Evolutionary conservation across 371 early-diverging fungal genomes (phyloP).

Genomic region (Zopfochytrium polystomum): DNA sequence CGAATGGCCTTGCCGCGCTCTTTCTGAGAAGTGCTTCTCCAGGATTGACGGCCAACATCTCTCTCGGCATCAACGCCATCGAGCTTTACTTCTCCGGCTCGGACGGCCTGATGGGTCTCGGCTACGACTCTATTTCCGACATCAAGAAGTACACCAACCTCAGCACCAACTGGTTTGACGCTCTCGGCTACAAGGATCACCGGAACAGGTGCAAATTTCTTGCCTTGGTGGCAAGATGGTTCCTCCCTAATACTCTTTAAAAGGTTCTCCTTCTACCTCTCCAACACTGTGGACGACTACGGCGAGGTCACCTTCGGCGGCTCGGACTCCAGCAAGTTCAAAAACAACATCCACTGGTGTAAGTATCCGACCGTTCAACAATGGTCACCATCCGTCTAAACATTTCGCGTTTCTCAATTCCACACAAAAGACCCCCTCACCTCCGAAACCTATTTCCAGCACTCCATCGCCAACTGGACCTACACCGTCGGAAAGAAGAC

Average conservation of each 20-base stretch:
- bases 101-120: constrained; percentile 13
- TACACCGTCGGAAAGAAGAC: neutral
- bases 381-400: too few species aligned
- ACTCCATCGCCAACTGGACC: constrained; percentile 5
- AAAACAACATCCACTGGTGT: neutral
- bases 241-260: constrained; percentile 3
- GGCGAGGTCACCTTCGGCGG: constrained; percentile 31
- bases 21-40: too few species aligned
- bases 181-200: neutral
- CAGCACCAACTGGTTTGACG: constrained; percentile 18
- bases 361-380: neutral
- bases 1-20: too few species aligned
- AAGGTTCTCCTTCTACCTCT: constrained; percentile 19
- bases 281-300: constrained; percentile 28
- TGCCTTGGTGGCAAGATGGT: neutral
- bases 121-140: constrained; percentile 3
- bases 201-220: neutral
- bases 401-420: neutral
- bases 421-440: constrained; percentile 14
- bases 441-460: constrained; percentile 5
- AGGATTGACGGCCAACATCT: neutral
- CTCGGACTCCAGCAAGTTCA: constrained; percentile 7
- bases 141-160: constrained; percentile 10
- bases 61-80: constrained; percentile 1
- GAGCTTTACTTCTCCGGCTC: neutral